Evolutionary conservation across 2,329 filamentous ascomycete genomes (phyloP), one percentile per base, ranked within the genome.

Genomic region (Penicillium expansum): DNA sequence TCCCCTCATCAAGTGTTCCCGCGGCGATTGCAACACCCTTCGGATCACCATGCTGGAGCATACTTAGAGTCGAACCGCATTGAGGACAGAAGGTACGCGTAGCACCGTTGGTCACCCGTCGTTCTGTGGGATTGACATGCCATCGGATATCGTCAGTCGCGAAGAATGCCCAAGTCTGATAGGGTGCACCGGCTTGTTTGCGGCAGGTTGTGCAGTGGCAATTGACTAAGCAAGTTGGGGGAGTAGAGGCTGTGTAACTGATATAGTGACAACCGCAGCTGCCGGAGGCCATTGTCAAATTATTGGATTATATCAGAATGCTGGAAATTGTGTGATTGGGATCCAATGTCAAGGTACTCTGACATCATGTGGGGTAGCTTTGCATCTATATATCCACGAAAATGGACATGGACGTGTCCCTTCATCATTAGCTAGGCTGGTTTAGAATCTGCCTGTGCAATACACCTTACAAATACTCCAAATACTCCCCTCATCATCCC

Each of bases 121-220:
- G 67, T 7, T 62, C 66, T 32, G 67, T 74, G 6, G 70, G 62
- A 16, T 69, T 70, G 50, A 72, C 60, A 14, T 42, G 29, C 69
- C 68, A 78, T 10, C 64, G 71, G 41, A 82, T 59, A 27, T 69
- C 59, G 8, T 62, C 55, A 37, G 57, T 59, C 0, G 72, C 66
- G 39, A 81, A 74, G 9, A 69, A 57, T 8, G 71, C 69, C 58
- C 79, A 82, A 4, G 75, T 71, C 35, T 80, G 68, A 56, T 73
- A 82, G 1, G 75, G 74, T 4, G 74, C 76, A 13, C 80, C 79
- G 2, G 79, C 77, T 38, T 80, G 58, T 62, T 78, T 77, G 55
- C 79, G 78, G 59, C 80, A 83, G 39, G 75, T 75, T n/a, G 66
- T 68, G 62, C 80, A 83, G 63, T 82, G 74, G 65, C 80, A 83